Base-by-base conservation (phyloP, 371 early-diverging fungal species). In the Syncephalastrum contaminatum region DNA sequence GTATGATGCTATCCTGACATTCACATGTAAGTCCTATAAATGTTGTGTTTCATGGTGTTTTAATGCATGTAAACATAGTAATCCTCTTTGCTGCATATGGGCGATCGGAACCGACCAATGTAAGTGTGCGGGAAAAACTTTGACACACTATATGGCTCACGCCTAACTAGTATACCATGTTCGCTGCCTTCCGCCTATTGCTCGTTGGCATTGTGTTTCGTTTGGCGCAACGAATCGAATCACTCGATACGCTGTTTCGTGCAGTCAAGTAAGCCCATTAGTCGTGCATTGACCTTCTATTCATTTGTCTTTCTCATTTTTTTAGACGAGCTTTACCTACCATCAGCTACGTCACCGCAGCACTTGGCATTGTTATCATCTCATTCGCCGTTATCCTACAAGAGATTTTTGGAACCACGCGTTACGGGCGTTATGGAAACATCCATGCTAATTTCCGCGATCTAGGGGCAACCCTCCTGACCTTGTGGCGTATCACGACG, bases 401-500 rank as follows among this genome's bases (percentile, higher is more conserved):
- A 25, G 80, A 82, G 42, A 16, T 73, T 7, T 80, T 82, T 60
- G 74, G 66, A 1, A 60, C 63, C 48, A 80, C 80, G 14, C 71
- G 77, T 0, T 76, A 69, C 42, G 82, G 82, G 0, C 72, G 59
- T 3, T 76, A 76, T 48, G 80, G 80, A 1, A 74, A 69, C 20
- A 62, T 63, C 1, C 70, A 78, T 22, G 76, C 78, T 2, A 80
- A 82, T 47, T 82, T 82, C 60, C 69, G 73, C 10, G 56, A 66
- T 4, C 56, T 82, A 4, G 63, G 63, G 12, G 71, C 64, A 25
- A 59, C 78, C 0, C 62, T 82, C 16, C 51, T 72, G 40, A 76
- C 78, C 42, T 56, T 82, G 15, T 75, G 76, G 43, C 69, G 82
- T 24, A 80, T 80, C 46, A 78, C 80, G 4, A 82, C 82, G 0